Conservation (phyloP, 371 early-diverging fungal genomes). For the Zancudomyces culisetae region DNA sequence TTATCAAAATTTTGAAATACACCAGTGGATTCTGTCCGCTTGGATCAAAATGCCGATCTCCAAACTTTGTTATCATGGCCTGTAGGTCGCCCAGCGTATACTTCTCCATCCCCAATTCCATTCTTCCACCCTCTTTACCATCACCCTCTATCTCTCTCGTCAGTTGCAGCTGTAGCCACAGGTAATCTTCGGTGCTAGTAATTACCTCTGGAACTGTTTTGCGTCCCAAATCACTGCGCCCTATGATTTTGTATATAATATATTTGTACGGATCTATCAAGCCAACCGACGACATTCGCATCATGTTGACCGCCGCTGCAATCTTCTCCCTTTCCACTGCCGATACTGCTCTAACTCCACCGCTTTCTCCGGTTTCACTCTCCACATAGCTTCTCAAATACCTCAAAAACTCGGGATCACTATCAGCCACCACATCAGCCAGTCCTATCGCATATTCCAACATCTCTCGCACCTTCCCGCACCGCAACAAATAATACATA, state of each 20-base stretch:
- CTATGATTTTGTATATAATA: constrained; percentile 67
- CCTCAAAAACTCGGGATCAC: constrained; percentile 35
- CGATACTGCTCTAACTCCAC: constrained; percentile 1
- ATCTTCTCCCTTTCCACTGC: neutral
- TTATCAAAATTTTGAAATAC: constrained; percentile 62
- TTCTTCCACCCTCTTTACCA: constrained; percentile 35
- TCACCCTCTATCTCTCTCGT: constrained; percentile 27
- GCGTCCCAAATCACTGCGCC: constrained; percentile 56
- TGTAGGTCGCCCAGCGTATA: constrained; percentile 50
- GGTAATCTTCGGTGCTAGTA: constrained; percentile 55
- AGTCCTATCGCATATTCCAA: constrained; percentile 35
- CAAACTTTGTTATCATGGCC: constrained; percentile 35
- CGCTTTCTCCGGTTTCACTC: no score
- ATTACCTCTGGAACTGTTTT: constrained; percentile 39
- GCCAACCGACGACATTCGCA: constrained; percentile 7
- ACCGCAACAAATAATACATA: constrained; percentile 53
- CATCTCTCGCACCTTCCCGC: constrained; percentile 44
- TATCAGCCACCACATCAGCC: constrained; percentile 25
- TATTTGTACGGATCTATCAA: constrained; percentile 65
- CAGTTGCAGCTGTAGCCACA: constrained; percentile 39
- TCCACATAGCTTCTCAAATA: constrained; percentile 49
- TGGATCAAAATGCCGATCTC: constrained; percentile 46
- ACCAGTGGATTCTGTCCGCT: constrained; percentile 45
- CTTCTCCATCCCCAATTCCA: constrained; percentile 29
- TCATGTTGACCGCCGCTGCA: constrained; percentile 1